These are phyloP conservation scores for Termitomyces eurrhizus DNA, from an alignment of 768 basidiomycete genomes.

Conservation along the genomic window DNA sequence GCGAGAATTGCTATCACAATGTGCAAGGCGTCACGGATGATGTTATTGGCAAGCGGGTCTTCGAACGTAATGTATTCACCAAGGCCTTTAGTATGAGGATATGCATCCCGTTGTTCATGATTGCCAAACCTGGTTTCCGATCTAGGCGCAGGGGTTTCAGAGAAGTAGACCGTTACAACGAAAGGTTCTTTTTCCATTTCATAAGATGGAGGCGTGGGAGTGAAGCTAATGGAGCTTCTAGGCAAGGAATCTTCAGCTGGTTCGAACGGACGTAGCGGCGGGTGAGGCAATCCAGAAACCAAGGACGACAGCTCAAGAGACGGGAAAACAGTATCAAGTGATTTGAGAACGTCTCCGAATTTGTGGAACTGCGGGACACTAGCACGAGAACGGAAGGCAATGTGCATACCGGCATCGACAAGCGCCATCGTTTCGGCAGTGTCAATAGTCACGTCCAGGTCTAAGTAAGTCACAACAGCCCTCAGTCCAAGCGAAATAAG, in stretches of 20 bases:
- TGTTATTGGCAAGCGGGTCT: background rate
- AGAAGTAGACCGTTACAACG: background rate
- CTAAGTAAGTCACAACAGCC: background rate
- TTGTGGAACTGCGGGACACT: slow-evolving; percentile 1
- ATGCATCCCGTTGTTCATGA: background rate
- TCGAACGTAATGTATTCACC: background rate
- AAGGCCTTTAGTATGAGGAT: background rate
- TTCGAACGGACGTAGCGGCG: background rate
- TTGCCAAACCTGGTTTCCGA: background rate
- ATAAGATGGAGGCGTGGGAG: background rate
- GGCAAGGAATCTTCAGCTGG: background rate
- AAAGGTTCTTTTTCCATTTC: background rate
- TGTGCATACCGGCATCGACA: background rate
- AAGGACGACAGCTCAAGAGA: slow-evolving; percentile 4
- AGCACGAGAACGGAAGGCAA: background rate
- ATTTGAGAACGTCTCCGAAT: slow-evolving; percentile 6
- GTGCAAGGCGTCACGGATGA: background rate
- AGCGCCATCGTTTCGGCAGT: background rate
- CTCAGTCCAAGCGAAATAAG: slow-evolving; percentile 2
- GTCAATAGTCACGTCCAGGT: background rate
- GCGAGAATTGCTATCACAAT: background rate
- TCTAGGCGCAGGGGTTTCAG: background rate
- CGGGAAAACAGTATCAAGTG: slow-evolving; percentile 2
- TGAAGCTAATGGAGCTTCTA: background rate
- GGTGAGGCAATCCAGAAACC: background rate